These are phyloP conservation scores for Phytophthora chlamydospora DNA, from an alignment of 352 stramenopile genomes.

Conservation along the genomic window DNA sequence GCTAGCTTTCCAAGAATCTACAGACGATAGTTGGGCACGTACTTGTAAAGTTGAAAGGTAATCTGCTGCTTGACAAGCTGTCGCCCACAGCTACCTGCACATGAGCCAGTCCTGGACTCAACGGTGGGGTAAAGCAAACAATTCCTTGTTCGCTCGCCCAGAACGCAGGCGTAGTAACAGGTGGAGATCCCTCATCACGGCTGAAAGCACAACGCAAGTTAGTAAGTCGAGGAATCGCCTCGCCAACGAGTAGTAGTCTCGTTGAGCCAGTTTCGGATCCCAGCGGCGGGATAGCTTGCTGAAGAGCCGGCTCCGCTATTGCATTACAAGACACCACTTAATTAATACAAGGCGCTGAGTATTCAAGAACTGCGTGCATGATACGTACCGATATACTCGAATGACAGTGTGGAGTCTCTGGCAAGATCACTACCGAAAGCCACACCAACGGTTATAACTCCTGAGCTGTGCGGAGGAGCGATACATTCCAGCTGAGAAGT, in stretches of 20 bases:
- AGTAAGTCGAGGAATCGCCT: constrained; percentile 24
- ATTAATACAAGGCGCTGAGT: not conserved
- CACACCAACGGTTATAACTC: constrained; percentile 21
- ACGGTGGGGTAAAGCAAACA: constrained; percentile 31
- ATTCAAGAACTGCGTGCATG: not conserved
- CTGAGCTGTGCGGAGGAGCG: constrained; percentile 20
- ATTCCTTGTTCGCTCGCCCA: constrained; percentile 27
- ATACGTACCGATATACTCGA: constrained; percentile 44
- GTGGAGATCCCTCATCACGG: not conserved
- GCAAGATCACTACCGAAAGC: constrained; percentile 2
- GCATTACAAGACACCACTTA: constrained; percentile 1
- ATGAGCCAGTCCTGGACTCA: constrained; percentile 18
- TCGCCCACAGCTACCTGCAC: constrained; percentile 29
- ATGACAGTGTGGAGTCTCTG: constrained; percentile 14
- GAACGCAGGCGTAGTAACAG: constrained; percentile 21
- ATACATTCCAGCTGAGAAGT: constrained; percentile 32
- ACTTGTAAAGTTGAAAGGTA: constrained; percentile 39
- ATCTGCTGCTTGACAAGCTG: constrained; percentile 18
- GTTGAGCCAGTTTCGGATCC: constrained; percentile 40
- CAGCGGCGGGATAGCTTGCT: constrained; percentile 35
- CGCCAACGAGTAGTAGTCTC: constrained; percentile 36
- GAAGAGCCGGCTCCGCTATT: constrained; percentile 36
- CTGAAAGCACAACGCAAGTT: constrained; percentile 31
- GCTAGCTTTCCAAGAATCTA: not conserved
- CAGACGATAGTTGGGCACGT: not conserved